Conservation (phyloP, 768 basidiomycete genomes). For the Amanita thiersii region DNA sequence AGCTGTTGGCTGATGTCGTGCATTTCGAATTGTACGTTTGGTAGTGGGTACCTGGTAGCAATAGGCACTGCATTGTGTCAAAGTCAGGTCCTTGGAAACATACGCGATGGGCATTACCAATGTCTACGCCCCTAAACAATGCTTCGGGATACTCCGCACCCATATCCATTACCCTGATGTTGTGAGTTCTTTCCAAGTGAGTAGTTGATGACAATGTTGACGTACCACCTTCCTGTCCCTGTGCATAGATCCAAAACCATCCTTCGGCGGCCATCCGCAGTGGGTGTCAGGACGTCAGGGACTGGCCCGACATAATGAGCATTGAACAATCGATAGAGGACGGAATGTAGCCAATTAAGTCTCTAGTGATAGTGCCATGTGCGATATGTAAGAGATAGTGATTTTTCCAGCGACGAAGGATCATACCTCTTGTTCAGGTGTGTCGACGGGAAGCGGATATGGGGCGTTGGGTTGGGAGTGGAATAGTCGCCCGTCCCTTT, state of each 20-base stretch:
- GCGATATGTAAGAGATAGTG: background rate
- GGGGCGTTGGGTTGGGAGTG: constrained; percentile 55
- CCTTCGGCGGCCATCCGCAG: constrained; percentile 28
- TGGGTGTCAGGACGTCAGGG: constrained; percentile 34
- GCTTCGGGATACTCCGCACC: constrained; percentile 56
- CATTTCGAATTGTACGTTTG: constrained; percentile 61
- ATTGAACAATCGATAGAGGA: constrained; percentile 44
- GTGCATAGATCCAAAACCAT: constrained; percentile 70
- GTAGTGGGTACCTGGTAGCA: constrained; percentile 49
- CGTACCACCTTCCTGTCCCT: constrained; percentile 68
- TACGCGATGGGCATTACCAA: constrained; percentile 53
- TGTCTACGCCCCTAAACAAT: constrained; percentile 64
- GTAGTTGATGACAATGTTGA: constrained; percentile 13
- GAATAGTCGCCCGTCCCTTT: constrained; percentile 55
- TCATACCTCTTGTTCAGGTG: constrained; percentile 58
- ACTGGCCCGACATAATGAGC: constrained; percentile 57
- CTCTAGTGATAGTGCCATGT: constrained; percentile 41
- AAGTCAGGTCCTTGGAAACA: constrained; percentile 9
- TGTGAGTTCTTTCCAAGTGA: constrained; percentile 10
- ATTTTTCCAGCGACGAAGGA: constrained; percentile 4
- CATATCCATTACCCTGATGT: constrained; percentile 66
- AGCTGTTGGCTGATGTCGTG: constrained; percentile 48
- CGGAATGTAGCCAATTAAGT: constrained; percentile 38
- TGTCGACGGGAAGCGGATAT: constrained; percentile 71
- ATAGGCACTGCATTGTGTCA: constrained; percentile 51